Percentiles rank a stretch among this genome's conserved stretches.
These are phyloP conservation scores for Fusarium camptoceras DNA, from an alignment of 2,329 filamentous ascomycete genomes.

Conservation along the genomic window DNA sequence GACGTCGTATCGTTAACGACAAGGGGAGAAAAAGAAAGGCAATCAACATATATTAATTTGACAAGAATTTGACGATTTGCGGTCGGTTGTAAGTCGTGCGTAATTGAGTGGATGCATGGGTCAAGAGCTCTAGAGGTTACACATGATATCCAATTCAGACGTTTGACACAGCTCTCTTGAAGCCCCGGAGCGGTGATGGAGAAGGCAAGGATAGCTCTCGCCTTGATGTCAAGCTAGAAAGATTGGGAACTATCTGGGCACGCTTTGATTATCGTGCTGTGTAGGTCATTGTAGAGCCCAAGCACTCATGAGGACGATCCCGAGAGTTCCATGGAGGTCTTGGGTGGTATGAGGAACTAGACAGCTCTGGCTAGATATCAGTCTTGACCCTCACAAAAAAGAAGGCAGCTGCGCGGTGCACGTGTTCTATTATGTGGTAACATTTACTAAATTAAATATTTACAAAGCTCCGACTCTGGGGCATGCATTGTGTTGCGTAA, in stretches of 20 bases:
- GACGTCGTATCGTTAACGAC: conserved; percentile 15
- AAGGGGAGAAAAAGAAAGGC: conserved; percentile 1
- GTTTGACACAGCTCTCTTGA: not conserved
- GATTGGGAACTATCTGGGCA: not conserved
- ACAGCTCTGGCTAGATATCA: not conserved
- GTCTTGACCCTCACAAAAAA: not conserved
- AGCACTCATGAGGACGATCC: not conserved
- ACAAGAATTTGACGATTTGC: conserved; percentile 18
- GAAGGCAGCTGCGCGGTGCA: not conserved
- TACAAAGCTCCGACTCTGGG: not conserved
- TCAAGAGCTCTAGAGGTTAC: not conserved
- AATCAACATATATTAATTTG: conserved; percentile 36
- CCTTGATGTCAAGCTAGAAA: not conserved
- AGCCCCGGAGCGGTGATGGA: not conserved
- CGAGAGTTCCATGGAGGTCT: not conserved
- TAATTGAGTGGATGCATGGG: not conserved
- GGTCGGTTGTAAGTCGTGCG: not conserved
- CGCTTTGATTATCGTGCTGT: not conserved
- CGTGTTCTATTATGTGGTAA: not conserved
- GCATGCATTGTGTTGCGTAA: conserved; percentile 1
- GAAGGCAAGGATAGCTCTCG: not conserved
- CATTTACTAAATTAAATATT: not conserved
- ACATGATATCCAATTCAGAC: not conserved
- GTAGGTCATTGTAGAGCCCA: not conserved
- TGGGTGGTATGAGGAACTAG: not conserved